phyloP scores from a whole-genome alignment of 768 basidiomycete species.

The Gloeostereum incarnatum region DNA sequence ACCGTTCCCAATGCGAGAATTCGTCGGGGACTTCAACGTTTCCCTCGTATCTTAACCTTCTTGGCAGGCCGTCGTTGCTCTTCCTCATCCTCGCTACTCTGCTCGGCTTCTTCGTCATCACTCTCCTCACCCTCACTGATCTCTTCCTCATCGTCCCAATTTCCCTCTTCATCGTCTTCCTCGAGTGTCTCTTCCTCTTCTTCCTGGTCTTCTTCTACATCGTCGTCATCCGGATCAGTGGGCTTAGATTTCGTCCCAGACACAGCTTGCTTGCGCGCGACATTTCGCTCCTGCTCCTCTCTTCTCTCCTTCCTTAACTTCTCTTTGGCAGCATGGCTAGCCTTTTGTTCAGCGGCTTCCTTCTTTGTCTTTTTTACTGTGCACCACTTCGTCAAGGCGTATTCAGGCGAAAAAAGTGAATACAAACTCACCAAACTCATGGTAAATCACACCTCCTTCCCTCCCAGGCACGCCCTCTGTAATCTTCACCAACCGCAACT shows the following conservation, averaged over 20 bases:
- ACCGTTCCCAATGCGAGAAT: too few relatives aligned
- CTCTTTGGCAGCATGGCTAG: conserved; percentile 70
- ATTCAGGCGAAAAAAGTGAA: background rate
- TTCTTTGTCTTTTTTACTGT: conserved; percentile 90
- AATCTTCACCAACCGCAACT: conserved; percentile 88
- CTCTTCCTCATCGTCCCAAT: conserved; percentile 32
- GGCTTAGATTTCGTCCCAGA: conserved; percentile 17
- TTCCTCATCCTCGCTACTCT: conserved; percentile 39
- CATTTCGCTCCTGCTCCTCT: conserved; percentile 89
- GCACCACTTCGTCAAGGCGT: too few relatives aligned
- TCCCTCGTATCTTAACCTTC: conserved; percentile 41
- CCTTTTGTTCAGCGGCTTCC: conserved; percentile 56
- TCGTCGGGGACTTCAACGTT: conserved; percentile 33
- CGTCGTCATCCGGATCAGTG: conserved; percentile 14
- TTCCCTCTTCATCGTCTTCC: conserved; percentile 28
- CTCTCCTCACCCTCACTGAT: conserved; percentile 28
- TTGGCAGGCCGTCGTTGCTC: conserved; percentile 40
- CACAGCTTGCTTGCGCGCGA: conserved; percentile 66
- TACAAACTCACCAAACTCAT: conserved; percentile 71
- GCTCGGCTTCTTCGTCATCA: conserved; percentile 53
- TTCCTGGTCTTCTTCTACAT: conserved; percentile 21
- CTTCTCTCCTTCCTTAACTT: conserved; percentile 68
- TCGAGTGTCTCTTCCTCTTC: conserved; percentile 23
- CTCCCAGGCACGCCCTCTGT: conserved; percentile 90
- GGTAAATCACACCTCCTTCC: conserved; percentile 89